Evolutionary conservation across 805 yeast genomes (phyloP), one percentile per base, ranked within the genome.

Genomic region (Cyberlindnera mycetangii): DNA sequence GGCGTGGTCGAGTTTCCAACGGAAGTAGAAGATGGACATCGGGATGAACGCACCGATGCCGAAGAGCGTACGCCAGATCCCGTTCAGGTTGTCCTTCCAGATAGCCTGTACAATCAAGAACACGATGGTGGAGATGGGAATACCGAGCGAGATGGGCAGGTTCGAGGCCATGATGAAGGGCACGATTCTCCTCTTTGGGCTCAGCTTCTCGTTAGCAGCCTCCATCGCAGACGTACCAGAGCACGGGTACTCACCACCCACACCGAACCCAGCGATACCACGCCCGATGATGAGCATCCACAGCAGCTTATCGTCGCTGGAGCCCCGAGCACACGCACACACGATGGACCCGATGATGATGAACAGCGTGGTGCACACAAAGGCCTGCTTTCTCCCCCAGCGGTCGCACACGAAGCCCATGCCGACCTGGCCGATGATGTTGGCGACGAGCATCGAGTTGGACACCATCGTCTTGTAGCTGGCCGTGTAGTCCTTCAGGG

Each of bases 231-330:
- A 67, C 9, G 81, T 76, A 6, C 84, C 79, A 39, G 81, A 75
- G 50, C 79, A 74, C 8, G 87, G 85, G 59, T 81, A 81, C 56
- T 81, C 86, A 22, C 84, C 85, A 49, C 85, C 86, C 47, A 80
- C 78, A 53, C 83, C 82, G 58, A 77, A 74, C 44, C 80, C 81
- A 39, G 79, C 69, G 42, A 78, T 75, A 50, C 81, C 81, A 71
- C 83, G 69, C 27, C 79, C 76, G 37, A 79, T 69, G 39, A 76
- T 82, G 16, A 48, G 17, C 37, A 74, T 73, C 79, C 79, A 75
- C 48, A 75, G 69, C 66, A 75, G 62, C 8, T 76, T 76, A 10
- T 63, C 15, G 5, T 38, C 44, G 15, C 79, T 52, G 2, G 49
- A 56, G 32, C 85, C 85, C 65, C 79, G 78, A 36, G 83, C 60